Conservation (phyloP, 179 eudicot genomes). For the Nepenthes alata region DNA sequence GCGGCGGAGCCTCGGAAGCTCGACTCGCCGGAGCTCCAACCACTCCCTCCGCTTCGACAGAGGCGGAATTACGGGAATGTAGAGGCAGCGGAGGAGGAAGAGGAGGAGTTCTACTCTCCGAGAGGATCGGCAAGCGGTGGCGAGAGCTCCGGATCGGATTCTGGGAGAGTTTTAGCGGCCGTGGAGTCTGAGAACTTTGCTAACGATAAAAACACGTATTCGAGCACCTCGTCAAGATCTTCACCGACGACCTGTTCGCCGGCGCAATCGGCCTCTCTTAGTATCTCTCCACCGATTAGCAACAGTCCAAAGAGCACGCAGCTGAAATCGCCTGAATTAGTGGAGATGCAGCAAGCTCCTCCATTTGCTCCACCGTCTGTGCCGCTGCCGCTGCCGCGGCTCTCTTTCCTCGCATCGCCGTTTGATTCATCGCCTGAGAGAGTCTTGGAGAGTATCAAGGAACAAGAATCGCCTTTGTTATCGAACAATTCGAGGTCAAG, state of each 20-base stretch:
- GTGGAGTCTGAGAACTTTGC: conserved; percentile 22
- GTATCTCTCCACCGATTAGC: conserved; percentile 69
- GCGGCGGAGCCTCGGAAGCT: conserved; percentile 19
- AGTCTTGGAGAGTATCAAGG: conserved; percentile 24
- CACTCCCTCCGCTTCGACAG: conserved; percentile 69
- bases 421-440: conserved; percentile 38
- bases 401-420: conserved; percentile 23
- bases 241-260: conserved; percentile 47
- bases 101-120: conserved; percentile 67
- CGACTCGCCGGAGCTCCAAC: conserved; percentile 91
- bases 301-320: conserved; percentile 45
- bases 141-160: conserved; percentile 46
- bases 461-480: conserved; percentile 38
- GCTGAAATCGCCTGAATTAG: conserved; percentile 63
- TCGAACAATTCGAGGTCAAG: conserved; percentile 30
- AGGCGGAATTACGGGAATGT: conserved; percentile 1
- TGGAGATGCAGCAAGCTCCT: conserved; percentile 19
- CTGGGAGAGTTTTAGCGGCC: conserved; percentile 41
- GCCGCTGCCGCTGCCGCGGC: conserved; percentile 9
- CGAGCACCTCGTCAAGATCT: conserved; percentile 1
- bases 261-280: conserved; percentile 39
- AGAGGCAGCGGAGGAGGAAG: conserved; percentile 26
- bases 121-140: conserved; percentile 49
- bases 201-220: conserved; percentile 6
- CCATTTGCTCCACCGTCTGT: conserved; percentile 19